Evolutionary conservation across 257 asterid species (phyloP).

Genomic region (Avicennia marina): DNA sequence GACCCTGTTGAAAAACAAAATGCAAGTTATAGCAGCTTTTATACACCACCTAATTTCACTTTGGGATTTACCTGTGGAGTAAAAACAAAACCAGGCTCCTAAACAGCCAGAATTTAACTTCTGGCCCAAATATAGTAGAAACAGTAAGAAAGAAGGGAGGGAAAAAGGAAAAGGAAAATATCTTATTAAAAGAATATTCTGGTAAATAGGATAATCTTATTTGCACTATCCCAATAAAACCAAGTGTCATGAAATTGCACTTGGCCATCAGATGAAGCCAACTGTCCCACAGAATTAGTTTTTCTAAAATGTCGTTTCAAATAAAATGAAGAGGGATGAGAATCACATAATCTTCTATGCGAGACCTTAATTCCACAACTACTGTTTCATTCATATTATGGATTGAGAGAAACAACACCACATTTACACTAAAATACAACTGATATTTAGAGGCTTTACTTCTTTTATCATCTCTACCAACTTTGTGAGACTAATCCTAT

Average conservation of each 20-base stretch:
- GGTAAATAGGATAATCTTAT: too few relatives aligned
- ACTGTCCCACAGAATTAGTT: not conserved
- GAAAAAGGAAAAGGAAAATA: too few relatives aligned
- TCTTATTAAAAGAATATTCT: too few relatives aligned
- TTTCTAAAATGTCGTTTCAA: not conserved
- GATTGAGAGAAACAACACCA: not conserved
- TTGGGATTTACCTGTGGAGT: too few relatives aligned
- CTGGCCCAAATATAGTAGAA: too few relatives aligned
- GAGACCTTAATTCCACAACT: not conserved
- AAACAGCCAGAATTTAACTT: too few relatives aligned
- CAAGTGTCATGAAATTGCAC: not conserved
- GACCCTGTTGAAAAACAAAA: slow-evolving; percentile 24
- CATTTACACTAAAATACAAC: not conserved
- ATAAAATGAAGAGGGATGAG: not conserved
- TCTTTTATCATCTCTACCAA: not conserved
- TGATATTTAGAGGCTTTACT: not conserved
- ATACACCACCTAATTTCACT: too few relatives aligned
- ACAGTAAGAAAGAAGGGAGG: too few relatives aligned
- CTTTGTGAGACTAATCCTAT: not conserved
- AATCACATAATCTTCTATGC: not conserved
- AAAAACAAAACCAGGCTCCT: too few relatives aligned
- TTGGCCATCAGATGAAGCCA: not conserved
- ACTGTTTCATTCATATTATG: not conserved
- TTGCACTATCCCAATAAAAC: too few relatives aligned
- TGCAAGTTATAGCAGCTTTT: slow-evolving; percentile 1